phyloP scores from a whole-genome alignment of 2,329 filamentous ascomycete genomes.

The Claviceps quebecensis region DNA sequence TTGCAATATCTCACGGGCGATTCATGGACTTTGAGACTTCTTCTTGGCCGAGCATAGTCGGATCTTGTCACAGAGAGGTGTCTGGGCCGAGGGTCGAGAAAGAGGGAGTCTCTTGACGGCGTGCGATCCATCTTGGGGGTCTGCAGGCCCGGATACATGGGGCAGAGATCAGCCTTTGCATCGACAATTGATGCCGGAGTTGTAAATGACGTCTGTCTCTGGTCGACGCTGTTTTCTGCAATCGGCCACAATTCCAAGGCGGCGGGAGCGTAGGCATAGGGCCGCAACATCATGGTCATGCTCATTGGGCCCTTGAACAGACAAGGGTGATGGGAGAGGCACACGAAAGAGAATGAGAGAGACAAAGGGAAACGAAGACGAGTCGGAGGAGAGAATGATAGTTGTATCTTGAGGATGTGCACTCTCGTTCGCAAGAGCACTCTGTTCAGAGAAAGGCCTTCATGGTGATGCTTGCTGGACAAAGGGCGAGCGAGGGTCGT shows the following conservation, averaged over 20 bases:
- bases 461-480: neutral
- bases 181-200: conserved; percentile 7
- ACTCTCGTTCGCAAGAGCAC: neutral
- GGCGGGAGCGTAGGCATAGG: conserved; percentile 5
- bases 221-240: conserved; percentile 4
- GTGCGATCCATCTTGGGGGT: conserved; percentile 12
- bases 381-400: neutral
- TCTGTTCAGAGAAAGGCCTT: neutral
- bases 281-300: conserved; percentile 6
- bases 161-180: conserved; percentile 12
- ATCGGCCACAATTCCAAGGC: conserved; percentile 7
- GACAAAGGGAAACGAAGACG: neutral
- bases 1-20: conserved; percentile 9
- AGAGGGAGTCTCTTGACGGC: conserved; percentile 11
- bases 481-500: neutral
- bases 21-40: conserved; percentile 12
- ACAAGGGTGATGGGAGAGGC: neutral
- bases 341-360: no score
- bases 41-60: neutral
- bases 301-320: conserved; percentile 6
- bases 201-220: conserved; percentile 5
- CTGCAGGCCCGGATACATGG: conserved; percentile 20
- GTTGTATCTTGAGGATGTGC: neutral
- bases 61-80: conserved; percentile 17
- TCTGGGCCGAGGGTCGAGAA: conserved; percentile 18